A percentile compares a stretch with the other conserved stretches of the same genome.
These are phyloP conservation scores for Malus orientalis DNA, from an alignment of 306 rosid species.

Conservation along the genomic window DNA sequence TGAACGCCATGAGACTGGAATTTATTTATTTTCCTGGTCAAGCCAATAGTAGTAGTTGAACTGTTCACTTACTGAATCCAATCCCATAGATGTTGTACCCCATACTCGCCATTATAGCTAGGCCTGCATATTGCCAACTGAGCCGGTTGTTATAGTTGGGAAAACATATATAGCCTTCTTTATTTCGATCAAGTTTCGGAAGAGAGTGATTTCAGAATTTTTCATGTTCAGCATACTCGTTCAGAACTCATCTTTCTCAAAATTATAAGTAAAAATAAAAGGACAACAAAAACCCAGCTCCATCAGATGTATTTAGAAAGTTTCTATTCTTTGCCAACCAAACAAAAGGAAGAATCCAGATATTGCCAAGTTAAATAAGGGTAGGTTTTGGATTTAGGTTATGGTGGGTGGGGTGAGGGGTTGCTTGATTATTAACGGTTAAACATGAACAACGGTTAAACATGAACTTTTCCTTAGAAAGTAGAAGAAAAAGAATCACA, in stretches of 20 bases:
- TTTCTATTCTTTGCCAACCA: constrained; percentile 23
- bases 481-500: neutral
- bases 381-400: constrained; percentile 31
- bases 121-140: constrained; percentile 4
- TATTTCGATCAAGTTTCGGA: neutral
- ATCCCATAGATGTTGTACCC: neutral
- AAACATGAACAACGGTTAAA: constrained; percentile 30
- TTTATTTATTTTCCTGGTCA: neutral
- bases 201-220: neutral
- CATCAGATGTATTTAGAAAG: neutral
- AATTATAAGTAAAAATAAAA: no score
- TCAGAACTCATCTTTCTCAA: neutral
- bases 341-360: constrained; percentile 44
- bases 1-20: no score
- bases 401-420: constrained; percentile 22
- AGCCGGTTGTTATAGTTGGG: neutral
- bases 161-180: neutral
- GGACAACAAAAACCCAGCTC: neutral
- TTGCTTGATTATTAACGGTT: constrained; percentile 46
- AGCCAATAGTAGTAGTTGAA: neutral
- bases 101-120: constrained; percentile 1
- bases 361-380: constrained; percentile 25
- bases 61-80: neutral
- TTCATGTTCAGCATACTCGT: neutral
- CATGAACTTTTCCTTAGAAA: neutral